Evolutionary conservation across 2,329 filamentous ascomycete species (phyloP).

Genomic region (Cladorrhinum sp.): DNA sequence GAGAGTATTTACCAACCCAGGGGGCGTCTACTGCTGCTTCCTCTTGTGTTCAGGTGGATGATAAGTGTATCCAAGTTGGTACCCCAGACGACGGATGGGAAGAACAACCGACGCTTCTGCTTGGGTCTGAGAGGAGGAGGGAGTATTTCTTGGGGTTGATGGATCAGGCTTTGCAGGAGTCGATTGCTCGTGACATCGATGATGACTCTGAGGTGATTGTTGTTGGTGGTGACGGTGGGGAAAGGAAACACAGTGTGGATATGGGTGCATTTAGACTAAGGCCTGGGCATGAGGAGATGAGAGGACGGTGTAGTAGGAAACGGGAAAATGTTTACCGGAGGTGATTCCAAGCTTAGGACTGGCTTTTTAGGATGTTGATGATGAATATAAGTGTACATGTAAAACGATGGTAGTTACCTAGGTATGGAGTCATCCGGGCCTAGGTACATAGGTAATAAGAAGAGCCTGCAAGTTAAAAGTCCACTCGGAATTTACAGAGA

Average conservation of each 20-base stretch:
- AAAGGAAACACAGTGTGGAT: not conserved
- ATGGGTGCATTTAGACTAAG: not conserved
- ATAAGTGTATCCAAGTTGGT: not conserved
- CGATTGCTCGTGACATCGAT: not conserved
- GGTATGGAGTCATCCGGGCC: too few species aligned
- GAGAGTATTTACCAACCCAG: not conserved
- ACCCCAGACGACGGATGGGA: not conserved
- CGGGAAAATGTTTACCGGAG: not conserved
- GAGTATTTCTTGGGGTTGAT: not conserved
- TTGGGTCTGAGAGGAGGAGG: not conserved
- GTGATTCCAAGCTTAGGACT: too few species aligned
- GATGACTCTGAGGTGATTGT: not conserved
- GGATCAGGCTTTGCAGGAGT: not conserved
- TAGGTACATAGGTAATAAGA: too few species aligned
- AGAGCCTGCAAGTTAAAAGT: too few species aligned
- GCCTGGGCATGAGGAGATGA: not conserved
- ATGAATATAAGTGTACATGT: too few species aligned
- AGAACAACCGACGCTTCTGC: not conserved
- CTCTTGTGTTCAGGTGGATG: not conserved
- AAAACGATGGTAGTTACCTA: too few species aligned
- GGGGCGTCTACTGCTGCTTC: not conserved
- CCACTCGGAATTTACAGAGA: too few species aligned
- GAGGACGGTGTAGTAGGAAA: not conserved
- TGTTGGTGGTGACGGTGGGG: not conserved
- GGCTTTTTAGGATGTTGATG: too few species aligned